These are phyloP conservation scores for Pseudonectria buxi DNA, from an alignment of 2,329 filamentous ascomycete genomes.

Conservation along the genomic window DNA sequence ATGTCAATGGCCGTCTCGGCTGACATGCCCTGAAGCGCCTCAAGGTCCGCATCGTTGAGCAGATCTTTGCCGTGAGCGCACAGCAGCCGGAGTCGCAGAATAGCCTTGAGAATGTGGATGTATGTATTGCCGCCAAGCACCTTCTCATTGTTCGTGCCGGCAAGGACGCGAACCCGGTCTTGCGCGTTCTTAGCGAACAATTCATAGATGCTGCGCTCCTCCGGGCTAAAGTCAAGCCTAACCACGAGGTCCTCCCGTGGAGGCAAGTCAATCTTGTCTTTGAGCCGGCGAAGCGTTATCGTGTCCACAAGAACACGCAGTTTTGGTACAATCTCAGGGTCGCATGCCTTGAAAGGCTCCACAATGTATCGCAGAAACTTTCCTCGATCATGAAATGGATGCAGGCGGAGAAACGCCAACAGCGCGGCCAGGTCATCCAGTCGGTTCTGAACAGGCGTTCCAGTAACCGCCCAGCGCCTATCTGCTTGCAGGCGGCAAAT, in stretches of 20 bases:
- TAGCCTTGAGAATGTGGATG: conserved; percentile 86
- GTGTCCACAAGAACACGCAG: conserved; percentile 86
- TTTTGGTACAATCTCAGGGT: conserved; percentile 76
- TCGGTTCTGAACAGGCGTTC: conserved; percentile 90
- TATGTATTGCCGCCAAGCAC: conserved; percentile 80
- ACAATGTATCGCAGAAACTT: conserved; percentile 77
- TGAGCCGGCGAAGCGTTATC: conserved; percentile 85
- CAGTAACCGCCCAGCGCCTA: conserved; percentile 93
- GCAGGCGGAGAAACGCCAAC: conserved; percentile 75
- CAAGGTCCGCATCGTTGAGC: conserved; percentile 74
- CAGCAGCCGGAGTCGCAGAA: conserved; percentile 80
- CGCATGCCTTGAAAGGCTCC: conserved; percentile 77
- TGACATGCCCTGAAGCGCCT: conserved; percentile 73
- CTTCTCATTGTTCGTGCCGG: conserved; percentile 48
- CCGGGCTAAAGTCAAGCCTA: conserved; percentile 64
- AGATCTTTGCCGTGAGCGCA: conserved; percentile 94
- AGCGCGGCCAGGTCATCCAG: conserved; percentile 84
- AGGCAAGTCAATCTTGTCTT: conserved; percentile 83
- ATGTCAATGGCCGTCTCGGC: conserved; percentile 82
- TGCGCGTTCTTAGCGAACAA: conserved; percentile 77
- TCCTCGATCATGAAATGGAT: conserved; percentile 72
- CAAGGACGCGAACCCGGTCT: conserved; percentile 72
- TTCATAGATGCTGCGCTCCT: conserved; percentile 74
- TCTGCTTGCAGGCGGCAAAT: conserved; percentile 73
- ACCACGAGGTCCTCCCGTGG: conserved; percentile 66